Base-by-base conservation (phyloP, 768 basidiomycete genomes). In the Mrakia frigida region DNA sequence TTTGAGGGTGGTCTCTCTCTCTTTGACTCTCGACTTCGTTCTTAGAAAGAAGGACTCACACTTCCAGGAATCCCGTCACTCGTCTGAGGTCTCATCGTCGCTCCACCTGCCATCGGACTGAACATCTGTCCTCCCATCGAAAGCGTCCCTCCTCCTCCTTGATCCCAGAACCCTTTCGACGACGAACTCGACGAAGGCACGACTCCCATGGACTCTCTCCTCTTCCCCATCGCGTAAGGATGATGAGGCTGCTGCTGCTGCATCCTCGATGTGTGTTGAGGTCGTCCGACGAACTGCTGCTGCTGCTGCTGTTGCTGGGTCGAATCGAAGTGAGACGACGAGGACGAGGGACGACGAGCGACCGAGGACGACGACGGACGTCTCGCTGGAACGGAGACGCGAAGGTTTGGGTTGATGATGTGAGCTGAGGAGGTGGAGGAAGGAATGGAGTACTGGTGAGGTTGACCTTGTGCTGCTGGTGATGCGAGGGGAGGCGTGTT, bases 61-160 rank as follows among this genome's bases (percentile, higher is more conserved):
- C 63, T 74, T 31, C 61, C 21, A 2, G 73, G 73, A 1, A 74
- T 63, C 3, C 73, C 73, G 14, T 74, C 73, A 46, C 61, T 65
- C 43, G 73, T 74, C 73, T 74, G 73, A 31, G 73, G 73, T 9
- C 73, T 25, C 73, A 74, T 65, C 25, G 65, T 9, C 65, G 65
- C 10, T 2, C 37, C 65, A 18, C 65, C 65, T 68, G 18, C 37
- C 25, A 39, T 56, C 2, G n/a, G 25, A 28, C 28, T 28, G n/a
- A 56, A 56, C 28, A 28, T n/a, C 56, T 56, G 56, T 6, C 28
- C 56, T 1, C 56, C 56, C 56, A 68, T 37, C 65, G 35, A 21
- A 23, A 68, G 6, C 35, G 65, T 6, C 31, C 65, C 37, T 18
- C 25, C 56, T 25, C 25, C 28, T 11, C 9, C 56, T 18, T 56